phyloP scores from a whole-genome alignment of 2,329 filamentous ascomycete species.

The Albophoma yamanashiensis region DNA sequence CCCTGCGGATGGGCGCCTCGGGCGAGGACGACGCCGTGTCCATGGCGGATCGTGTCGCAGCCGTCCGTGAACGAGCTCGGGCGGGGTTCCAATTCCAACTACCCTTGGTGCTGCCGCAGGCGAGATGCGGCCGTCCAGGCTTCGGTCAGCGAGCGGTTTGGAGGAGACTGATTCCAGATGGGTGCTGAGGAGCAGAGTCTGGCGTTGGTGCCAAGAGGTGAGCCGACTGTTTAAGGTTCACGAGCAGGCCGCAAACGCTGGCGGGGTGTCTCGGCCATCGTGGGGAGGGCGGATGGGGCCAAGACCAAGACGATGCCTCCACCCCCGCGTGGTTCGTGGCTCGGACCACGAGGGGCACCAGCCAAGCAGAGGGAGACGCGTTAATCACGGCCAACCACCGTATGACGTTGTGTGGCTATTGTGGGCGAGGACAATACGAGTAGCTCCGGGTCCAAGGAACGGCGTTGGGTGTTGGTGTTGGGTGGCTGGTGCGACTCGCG shows the following conservation, averaged over 20 bases:
- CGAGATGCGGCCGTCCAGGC: not conserved
- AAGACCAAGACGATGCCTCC: too few species aligned
- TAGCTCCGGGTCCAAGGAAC: not conserved
- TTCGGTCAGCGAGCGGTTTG: not conserved
- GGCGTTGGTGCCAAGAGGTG: not conserved
- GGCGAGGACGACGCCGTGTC: not conserved
- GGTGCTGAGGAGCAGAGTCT: not conserved
- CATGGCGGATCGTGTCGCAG: not conserved
- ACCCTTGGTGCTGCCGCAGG: too few species aligned
- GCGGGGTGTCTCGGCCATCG: not conserved
- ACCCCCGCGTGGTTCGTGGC: too few species aligned
- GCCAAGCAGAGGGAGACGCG: not conserved
- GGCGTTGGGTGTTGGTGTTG: too few species aligned
- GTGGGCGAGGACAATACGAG: not conserved
- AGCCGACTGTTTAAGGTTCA: not conserved
- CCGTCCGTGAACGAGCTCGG: not conserved
- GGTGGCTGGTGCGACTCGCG: too few species aligned
- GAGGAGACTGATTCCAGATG: not conserved
- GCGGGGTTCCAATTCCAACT: not conserved
- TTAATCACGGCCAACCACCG: not conserved
- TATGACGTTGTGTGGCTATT: not conserved
- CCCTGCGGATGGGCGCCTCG: slow-evolving; percentile 13
- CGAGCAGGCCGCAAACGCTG: not conserved
- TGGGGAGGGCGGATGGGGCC: not conserved
- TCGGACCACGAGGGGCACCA: too few species aligned